These are phyloP conservation scores for Gossypium aridum DNA, from an alignment of 441 rosid species.

Conservation along the genomic window DNA sequence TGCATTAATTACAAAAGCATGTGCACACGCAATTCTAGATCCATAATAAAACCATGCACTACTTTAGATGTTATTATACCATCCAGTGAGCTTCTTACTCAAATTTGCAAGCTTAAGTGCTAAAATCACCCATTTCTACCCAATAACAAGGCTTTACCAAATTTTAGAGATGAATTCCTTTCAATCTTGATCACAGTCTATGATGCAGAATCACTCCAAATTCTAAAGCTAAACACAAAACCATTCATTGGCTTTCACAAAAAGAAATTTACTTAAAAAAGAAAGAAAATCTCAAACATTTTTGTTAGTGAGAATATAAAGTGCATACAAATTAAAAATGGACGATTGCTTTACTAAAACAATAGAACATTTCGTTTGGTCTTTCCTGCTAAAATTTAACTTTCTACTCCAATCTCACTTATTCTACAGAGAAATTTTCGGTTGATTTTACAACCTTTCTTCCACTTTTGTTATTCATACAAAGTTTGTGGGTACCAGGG, in stretches of 20 bases:
- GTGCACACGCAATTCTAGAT: neutral
- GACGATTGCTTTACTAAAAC: neutral
- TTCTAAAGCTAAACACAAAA: neutral
- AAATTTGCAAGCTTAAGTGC: neutral
- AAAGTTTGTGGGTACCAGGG: neutral
- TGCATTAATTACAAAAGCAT: neutral
- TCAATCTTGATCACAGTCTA: neutral
- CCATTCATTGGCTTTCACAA: neutral
- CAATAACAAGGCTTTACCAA: neutral
- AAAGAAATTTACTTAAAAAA: neutral
- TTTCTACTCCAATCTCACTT: conserved; percentile 7
- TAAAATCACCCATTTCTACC: neutral
- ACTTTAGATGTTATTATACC: neutral
- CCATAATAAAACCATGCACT: conserved; percentile 7
- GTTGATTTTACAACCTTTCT: neutral
- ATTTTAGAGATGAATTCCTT: conserved; percentile 1
- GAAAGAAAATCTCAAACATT: neutral
- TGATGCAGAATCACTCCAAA: conserved; percentile 18
- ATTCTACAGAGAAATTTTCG: conserved; percentile 1
- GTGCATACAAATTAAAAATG: neutral
- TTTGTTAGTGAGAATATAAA: neutral
- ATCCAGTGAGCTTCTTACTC: neutral
- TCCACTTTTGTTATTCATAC: neutral
- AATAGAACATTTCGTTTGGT: neutral
- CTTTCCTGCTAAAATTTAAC: neutral